Percentiles rank a stretch among this genome's conserved stretches.
These are phyloP conservation scores for Quercus variabilis DNA, from an alignment of 306 rosid species.

Conservation along the genomic window DNA sequence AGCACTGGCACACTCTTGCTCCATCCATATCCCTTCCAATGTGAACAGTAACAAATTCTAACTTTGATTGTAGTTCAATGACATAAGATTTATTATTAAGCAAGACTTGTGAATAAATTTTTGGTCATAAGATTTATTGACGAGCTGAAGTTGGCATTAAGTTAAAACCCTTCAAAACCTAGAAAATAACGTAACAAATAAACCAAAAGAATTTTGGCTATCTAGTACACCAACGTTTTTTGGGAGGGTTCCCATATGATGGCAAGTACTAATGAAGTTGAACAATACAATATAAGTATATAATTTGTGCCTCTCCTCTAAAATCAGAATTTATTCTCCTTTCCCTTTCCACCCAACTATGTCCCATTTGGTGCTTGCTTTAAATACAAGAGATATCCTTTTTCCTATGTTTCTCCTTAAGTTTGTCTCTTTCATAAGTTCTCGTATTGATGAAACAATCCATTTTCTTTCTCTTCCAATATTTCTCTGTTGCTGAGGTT, in stretches of 20 bases:
- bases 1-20: too few species aligned
- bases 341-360: constrained; percentile 16
- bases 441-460: neutral
- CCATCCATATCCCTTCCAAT: too few species aligned
- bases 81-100: too few species aligned
- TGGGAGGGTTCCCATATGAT: neutral
- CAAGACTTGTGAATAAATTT: too few species aligned
- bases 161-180: too few species aligned
- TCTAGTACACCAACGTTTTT: neutral
- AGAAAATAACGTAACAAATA: too few species aligned
- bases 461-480: neutral
- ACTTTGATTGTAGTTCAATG: too few species aligned
- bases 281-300: neutral
- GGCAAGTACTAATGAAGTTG: constrained; percentile 9
- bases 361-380: constrained; percentile 22
- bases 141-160: too few species aligned
- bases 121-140: too few species aligned
- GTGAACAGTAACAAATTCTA: too few species aligned
- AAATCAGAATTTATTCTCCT: constrained; percentile 30
- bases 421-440: neutral
- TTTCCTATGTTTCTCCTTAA: neutral
- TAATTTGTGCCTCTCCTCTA: constrained; percentile 5
- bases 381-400: constrained; percentile 26
- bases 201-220: constrained; percentile 1
- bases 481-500: neutral